phyloP scores from a whole-genome alignment of 345 rosid genomes.

The Microthlaspi erraticum region DNA sequence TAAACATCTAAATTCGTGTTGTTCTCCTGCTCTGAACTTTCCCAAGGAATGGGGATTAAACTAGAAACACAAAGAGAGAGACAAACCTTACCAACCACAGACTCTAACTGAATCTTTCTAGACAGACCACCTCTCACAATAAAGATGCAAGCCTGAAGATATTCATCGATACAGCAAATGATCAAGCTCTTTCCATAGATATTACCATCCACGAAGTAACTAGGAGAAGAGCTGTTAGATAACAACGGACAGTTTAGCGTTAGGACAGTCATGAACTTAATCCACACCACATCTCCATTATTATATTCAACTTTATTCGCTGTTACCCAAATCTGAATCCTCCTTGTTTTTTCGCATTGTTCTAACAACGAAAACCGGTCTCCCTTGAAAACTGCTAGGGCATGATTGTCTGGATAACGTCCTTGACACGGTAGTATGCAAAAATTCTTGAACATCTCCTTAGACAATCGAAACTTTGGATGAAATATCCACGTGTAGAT shows the following conservation, averaged over 20 bases:
- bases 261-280: background rate
- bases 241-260: background rate
- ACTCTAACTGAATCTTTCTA: background rate
- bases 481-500: background rate
- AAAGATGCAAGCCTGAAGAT: background rate
- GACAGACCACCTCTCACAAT: background rate
- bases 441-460: background rate
- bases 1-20: background rate
- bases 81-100: background rate
- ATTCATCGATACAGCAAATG: background rate
- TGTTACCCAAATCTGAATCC: background rate
- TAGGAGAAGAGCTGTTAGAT: background rate
- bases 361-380: background rate
- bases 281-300: slow-evolving; percentile 5
- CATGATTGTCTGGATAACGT: background rate
- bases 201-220: background rate
- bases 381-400: background rate
- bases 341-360: background rate
- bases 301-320: background rate
- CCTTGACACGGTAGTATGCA: background rate
- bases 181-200: background rate
- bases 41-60: background rate
- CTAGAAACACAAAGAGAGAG: background rate
- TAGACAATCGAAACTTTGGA: background rate
- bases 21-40: background rate